Evolutionary conservation across 2,329 filamentous ascomycete genomes (phyloP), one percentile per base, ranked within the genome.

Genomic region (Diaporthe citrichinensis): DNA sequence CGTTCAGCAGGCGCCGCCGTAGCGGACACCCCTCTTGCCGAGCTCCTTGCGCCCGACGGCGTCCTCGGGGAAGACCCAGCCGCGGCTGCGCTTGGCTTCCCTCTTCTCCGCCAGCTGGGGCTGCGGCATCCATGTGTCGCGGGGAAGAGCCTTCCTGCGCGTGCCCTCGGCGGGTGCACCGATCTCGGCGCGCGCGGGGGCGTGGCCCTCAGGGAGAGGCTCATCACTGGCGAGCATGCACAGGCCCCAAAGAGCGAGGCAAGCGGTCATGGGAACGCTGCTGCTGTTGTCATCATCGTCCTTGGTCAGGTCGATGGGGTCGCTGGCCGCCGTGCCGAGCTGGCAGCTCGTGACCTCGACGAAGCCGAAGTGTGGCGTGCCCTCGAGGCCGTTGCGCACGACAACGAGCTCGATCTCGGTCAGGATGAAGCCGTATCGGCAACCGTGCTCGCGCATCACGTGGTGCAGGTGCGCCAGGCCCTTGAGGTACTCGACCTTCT

Each of bases 341-440:
- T 90, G 90, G 28, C 93, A 88, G 58, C 87, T 89, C 25, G 88
- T 86, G 39, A 98, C 89, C 83, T 98, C 96, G 7, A 98, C 87
- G 84, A 93, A 95, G n/a, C 96, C 96, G 81, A 98, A 98, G 82
- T 95, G 92, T 0, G 96, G 96, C 1, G 92, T 92, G 55, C 88
- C 85, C 80, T 89, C 93, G 79, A 83, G 90, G 71, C 96, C 95
- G 78, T 94, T 94, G 80, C 96, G 94, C 1, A 98, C 95, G 79
- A 97, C 92, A 53, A 98, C 93, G 12, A 98, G 92, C 86, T 98
- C 96, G 80, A 98, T 98, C 85, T 98, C 96, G 1, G 95, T 98
- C 81, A 98, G 92, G 84, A 98, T 96, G 88, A 98, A 98, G 73
- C 96, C 96, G 84, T 98, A 98, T 76, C 96, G 93, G 82, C 95